phyloP scores from a whole-genome alignment of 73 alveolate genomes.

The Symbiodinium pilosum region DNA sequence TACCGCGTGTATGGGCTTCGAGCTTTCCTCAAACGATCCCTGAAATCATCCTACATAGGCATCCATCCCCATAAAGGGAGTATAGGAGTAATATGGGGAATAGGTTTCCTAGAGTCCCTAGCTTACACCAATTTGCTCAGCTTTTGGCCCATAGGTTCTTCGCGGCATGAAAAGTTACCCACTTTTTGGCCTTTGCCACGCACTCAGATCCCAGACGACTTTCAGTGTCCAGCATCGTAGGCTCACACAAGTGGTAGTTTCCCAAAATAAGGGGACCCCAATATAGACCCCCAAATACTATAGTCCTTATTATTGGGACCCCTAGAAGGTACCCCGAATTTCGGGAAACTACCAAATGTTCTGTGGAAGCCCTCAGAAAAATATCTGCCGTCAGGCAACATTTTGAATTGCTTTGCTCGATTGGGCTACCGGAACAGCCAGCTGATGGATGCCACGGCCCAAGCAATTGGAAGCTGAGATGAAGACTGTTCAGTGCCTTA shows the following conservation, averaged over 20 bases:
- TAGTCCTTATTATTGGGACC: not conserved
- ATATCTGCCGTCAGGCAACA: not conserved
- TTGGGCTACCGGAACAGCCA: slow-evolving; percentile 37
- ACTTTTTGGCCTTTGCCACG: not conserved
- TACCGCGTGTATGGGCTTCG: no score
- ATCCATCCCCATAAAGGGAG: no score
- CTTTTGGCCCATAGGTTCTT: slow-evolving; percentile 7
- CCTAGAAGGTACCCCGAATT: no score
- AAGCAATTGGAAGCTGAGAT: no score
- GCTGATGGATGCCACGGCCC: slow-evolving; percentile 52
- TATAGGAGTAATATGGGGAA: no score
- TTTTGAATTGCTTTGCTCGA: slow-evolving; percentile 65
- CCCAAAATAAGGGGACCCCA: not conserved
- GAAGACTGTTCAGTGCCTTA: no score
- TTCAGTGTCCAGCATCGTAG: no score
- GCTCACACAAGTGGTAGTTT: no score
- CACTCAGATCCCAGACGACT: no score
- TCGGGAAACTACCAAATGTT: no score
- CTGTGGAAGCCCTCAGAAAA: not conserved
- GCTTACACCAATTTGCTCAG: not conserved
- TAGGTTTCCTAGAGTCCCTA: not conserved
- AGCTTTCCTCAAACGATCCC: no score
- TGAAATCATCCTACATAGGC: no score
- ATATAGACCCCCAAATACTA: not conserved
- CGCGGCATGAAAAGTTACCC: slow-evolving; percentile 42